These are phyloP conservation scores for Paraphaeosphaeria sporulosa DNA, from an alignment of 2,329 filamentous ascomycete genomes.

Conservation along the genomic window DNA sequence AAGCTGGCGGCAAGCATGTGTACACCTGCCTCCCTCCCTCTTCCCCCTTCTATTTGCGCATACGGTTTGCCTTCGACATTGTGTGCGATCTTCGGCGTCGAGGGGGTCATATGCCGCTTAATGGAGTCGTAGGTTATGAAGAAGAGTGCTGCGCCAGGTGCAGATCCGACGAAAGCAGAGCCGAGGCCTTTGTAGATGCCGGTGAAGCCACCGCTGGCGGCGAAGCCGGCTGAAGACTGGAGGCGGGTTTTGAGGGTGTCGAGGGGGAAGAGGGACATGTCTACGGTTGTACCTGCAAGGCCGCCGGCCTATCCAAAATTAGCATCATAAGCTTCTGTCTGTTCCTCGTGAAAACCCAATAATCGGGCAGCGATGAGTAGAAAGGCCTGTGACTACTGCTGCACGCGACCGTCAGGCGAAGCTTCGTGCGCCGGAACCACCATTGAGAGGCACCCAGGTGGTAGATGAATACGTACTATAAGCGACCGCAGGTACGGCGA, in stretches of 20 bases:
- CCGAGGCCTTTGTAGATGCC: conserved; percentile 95
- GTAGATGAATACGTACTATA: conserved; percentile 45
- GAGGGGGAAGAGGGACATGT: conserved; percentile 95
- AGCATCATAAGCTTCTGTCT: background rate
- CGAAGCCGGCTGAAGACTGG: conserved; percentile 80
- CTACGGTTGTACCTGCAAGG: conserved; percentile 92
- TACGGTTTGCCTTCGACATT: conserved; percentile 42
- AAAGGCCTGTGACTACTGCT: background rate
- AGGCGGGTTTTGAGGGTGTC: conserved; percentile 99
- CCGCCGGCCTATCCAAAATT: conserved; percentile 71
- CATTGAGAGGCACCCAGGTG: background rate
- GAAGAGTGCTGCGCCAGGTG: conserved; percentile 94
- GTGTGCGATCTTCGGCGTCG: conserved; percentile 20
- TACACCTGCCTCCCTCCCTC: conserved; percentile 42
- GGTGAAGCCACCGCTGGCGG: conserved; percentile 83
- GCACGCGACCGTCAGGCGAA: background rate
- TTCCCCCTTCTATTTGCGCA: conserved; percentile 17
- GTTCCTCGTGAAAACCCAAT: background rate
- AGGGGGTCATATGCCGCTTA: conserved; percentile 51
- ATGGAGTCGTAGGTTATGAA: conserved; percentile 91
- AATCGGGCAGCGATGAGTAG: too few species aligned
- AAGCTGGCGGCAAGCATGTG: conserved; percentile 88
- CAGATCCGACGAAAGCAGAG: conserved; percentile 86
- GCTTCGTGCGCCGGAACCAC: background rate
- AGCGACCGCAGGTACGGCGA: conserved; percentile 59